Percentiles rank a stretch among this genome's conserved stretches.
These are phyloP conservation scores for Ceriops tagal DNA, from an alignment of 345 rosid genomes.

Conservation along the genomic window DNA sequence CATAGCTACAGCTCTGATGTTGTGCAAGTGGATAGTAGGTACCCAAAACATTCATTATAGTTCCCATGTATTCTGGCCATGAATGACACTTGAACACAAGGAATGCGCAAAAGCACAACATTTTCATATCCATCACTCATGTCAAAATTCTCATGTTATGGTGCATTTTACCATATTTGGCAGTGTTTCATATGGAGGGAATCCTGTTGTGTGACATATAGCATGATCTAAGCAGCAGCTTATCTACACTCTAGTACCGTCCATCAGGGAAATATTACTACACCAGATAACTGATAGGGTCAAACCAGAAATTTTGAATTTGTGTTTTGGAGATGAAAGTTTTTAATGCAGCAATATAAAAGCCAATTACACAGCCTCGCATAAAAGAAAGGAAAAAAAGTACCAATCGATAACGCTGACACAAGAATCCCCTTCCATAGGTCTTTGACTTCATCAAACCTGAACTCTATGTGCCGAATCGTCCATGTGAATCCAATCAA, in stretches of 20 bases:
- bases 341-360: slow-evolving; percentile 2
- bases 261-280: background rate
- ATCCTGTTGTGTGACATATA: background rate
- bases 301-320: background rate
- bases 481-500: slow-evolving; percentile 60
- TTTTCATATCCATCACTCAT: background rate
- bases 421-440: slow-evolving; percentile 79
- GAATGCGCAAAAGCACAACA: background rate
- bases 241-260: background rate
- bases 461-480: slow-evolving; percentile 73
- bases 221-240: background rate
- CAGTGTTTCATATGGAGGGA: background rate
- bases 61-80: background rate
- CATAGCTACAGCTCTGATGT: background rate
- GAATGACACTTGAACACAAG: background rate
- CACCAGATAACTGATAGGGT: background rate
- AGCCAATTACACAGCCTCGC: background rate
- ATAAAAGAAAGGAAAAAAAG: slow-evolving; percentile 13
- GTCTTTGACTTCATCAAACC: slow-evolving; percentile 82
- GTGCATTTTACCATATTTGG: background rate
- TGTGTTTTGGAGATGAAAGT: background rate
- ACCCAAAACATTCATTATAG: background rate
- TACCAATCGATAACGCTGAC: slow-evolving; percentile 63
- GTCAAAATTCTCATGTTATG: background rate
- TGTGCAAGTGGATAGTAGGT: background rate